Percentiles rank a stretch among this genome's conserved stretches.
Evolutionary conservation across 306 rosid genomes (phyloP).

Genomic region (Chamaecrista fasciculata): DNA sequence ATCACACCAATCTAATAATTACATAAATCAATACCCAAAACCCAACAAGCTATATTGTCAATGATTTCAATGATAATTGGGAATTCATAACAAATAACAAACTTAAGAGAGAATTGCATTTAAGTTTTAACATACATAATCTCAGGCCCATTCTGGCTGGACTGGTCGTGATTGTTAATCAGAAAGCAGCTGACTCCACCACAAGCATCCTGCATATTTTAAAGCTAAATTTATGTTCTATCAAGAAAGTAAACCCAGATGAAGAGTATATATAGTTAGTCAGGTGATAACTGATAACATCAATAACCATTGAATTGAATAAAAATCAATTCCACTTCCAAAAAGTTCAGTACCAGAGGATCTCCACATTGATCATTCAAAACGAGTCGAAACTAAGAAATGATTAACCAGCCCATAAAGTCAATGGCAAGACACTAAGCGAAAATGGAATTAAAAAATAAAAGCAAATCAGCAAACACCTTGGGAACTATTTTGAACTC

Average conservation of each 20-base stretch:
- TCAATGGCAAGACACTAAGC: slow-evolving; percentile 5
- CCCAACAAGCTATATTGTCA: too few species aligned
- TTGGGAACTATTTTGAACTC: slow-evolving; percentile 59
- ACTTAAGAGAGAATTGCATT: slow-evolving; percentile 8
- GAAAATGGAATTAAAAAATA: neutral
- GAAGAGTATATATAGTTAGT: slow-evolving; percentile 23
- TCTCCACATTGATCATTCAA: neutral
- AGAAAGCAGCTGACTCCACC: slow-evolving; percentile 78
- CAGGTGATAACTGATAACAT: neutral
- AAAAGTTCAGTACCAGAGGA: slow-evolving; percentile 22
- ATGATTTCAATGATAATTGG: neutral
- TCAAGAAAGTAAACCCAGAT: slow-evolving; percentile 14
- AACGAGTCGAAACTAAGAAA: slow-evolving; percentile 23
- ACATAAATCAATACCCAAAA: neutral
- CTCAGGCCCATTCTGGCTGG: slow-evolving; percentile 56
- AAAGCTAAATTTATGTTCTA: slow-evolving; percentile 17
- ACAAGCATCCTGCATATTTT: slow-evolving; percentile 65
- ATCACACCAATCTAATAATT: neutral
- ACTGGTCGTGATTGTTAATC: slow-evolving; percentile 51
- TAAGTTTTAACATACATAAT: slow-evolving; percentile 69
- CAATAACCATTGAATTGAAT: neutral
- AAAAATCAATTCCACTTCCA: slow-evolving; percentile 15
- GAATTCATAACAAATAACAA: slow-evolving; percentile 1
- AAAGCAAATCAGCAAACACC: slow-evolving; percentile 54
- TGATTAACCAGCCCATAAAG: neutral